Evolutionary conservation across 129 eudicot species (phyloP).

Genomic region (Centrapalus pauciflorus): DNA sequence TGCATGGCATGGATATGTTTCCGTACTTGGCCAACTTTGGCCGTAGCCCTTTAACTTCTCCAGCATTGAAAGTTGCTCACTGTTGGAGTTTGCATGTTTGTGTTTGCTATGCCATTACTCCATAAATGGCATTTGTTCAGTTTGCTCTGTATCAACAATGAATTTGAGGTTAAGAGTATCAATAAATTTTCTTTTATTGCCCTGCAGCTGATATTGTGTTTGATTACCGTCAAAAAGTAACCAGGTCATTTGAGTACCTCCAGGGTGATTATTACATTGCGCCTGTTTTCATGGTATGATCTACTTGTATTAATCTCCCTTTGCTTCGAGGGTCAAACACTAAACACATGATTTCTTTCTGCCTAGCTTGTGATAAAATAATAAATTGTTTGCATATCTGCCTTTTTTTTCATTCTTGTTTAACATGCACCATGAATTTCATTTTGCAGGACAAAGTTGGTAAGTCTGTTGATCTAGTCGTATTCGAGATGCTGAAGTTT

Average conservation of each 20-base stretch:
- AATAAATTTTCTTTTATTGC: neutral
- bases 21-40: too few species aligned
- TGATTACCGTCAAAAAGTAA: slow-evolving; percentile 92
- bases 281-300: slow-evolving; percentile 80
- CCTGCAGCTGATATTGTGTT: slow-evolving; percentile 96
- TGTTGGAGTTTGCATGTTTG: neutral
- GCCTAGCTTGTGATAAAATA: neutral
- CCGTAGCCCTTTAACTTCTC: neutral
- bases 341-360: neutral
- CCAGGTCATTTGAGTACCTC: slow-evolving; percentile 90
- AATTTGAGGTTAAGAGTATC: neutral
- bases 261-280: slow-evolving; percentile 98
- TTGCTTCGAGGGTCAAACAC: neutral
- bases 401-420: neutral
- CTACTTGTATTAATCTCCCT: neutral
- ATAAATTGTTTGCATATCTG: neutral
- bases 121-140: too few species aligned
- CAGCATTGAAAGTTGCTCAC: neutral
- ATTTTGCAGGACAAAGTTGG: slow-evolving; percentile 94
- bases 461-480: slow-evolving; percentile 43
- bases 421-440: slow-evolving; percentile 3
- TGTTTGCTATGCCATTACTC: neutral
- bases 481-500: slow-evolving; percentile 21
- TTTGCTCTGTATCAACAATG: neutral
- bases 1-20: too few species aligned